Conservation (phyloP, 805 yeast species). For the Myxozyma sirexii region DNA sequence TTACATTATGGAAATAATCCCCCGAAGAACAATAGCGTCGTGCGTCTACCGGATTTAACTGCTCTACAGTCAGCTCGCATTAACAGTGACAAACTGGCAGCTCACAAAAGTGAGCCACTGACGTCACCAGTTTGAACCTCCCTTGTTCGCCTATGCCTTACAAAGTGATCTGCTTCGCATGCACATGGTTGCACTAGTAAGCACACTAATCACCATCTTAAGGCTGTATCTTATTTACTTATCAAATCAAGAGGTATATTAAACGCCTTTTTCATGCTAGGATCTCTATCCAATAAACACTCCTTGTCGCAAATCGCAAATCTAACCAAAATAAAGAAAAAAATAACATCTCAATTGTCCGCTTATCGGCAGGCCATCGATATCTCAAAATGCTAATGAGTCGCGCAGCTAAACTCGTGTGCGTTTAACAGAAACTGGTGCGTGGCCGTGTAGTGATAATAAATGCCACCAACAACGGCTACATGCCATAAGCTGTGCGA, state of each 20-base stretch:
- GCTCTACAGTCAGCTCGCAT: too few species aligned
- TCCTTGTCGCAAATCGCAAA: background rate
- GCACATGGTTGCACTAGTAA: too few species aligned
- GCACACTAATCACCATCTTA: too few species aligned
- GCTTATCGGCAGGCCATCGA: too few species aligned
- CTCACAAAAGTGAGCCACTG: background rate
- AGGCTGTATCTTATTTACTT: too few species aligned
- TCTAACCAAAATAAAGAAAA: background rate
- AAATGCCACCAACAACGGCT: constrained; percentile 84
- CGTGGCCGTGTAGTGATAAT: constrained; percentile 83
- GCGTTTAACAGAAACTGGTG: constrained; percentile 65
- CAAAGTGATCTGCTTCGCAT: background rate
- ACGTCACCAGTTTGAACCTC: background rate
- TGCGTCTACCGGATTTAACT: too few species aligned
- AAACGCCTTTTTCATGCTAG: background rate
- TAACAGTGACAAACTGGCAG: too few species aligned
- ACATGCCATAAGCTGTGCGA: constrained; percentile 96
- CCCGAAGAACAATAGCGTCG: too few species aligned
- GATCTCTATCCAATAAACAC: background rate
- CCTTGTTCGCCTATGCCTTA: background rate
- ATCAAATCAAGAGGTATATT: too few species aligned
- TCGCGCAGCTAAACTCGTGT: constrained; percentile 33
- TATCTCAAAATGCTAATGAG: background rate
- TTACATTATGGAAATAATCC: too few species aligned
- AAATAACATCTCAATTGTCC: background rate